A percentile compares a stretch with the other conserved stretches of the same genome.
phyloP scores from a whole-genome alignment of 495 filamentous ascomycete species.

The Penicillium turbatum region DNA sequence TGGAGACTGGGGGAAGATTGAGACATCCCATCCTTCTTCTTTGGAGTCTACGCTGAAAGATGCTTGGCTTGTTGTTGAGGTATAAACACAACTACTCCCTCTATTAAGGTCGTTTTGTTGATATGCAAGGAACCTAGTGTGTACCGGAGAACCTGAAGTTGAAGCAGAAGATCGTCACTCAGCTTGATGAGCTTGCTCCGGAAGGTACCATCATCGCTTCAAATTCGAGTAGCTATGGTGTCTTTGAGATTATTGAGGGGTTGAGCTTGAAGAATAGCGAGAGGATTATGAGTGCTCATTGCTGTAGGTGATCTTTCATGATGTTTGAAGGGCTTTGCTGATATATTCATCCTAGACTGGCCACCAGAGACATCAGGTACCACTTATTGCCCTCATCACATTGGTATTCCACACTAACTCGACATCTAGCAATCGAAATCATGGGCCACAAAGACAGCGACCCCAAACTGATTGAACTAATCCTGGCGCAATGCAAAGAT shows the following conservation, averaged over 20 bases:
- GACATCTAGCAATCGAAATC: slow-evolving; percentile 32
- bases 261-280: slow-evolving; percentile 22
- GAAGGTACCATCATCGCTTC: slow-evolving; percentile 33
- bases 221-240: slow-evolving; percentile 39
- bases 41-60: slow-evolving; percentile 17
- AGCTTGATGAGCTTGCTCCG: slow-evolving; percentile 29
- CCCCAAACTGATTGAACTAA: slow-evolving; percentile 20
- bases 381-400: background rate
- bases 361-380: slow-evolving; percentile 38
- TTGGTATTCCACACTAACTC: background rate
- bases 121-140: slow-evolving; percentile 20
- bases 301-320: slow-evolving; percentile 24
- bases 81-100: slow-evolving; percentile 1
- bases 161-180: slow-evolving; percentile 26
- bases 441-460: slow-evolving; percentile 34
- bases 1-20: slow-evolving; percentile 17
- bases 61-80: slow-evolving; percentile 38
- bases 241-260: slow-evolving; percentile 31
- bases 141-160: slow-evolving; percentile 30
- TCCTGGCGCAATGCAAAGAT: slow-evolving; percentile 23
- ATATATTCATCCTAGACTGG: slow-evolving; percentile 25
- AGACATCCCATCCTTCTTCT: slow-evolving; percentile 8
- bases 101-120: background rate
- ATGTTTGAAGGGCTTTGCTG: background rate
- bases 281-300: slow-evolving; percentile 32